These are phyloP conservation scores for Capillidium rhysosporum DNA, from an alignment of 371 early-diverging fungal species.

Conservation along the genomic window DNA sequence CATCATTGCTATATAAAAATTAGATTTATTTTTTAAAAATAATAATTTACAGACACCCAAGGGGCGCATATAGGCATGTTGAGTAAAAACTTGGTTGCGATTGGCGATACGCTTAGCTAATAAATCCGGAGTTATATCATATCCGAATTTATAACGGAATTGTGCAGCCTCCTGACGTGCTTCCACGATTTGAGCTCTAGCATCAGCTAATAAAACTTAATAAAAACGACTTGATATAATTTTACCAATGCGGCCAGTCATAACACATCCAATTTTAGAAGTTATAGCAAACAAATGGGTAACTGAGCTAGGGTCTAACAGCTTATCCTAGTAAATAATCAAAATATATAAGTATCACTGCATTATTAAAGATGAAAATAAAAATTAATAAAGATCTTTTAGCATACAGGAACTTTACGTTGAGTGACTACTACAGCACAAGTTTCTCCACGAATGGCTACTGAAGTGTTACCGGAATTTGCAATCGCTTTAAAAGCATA, in stretches of 20 bases:
- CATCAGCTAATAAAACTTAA: constrained; percentile 53
- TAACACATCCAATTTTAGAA: constrained; percentile 90
- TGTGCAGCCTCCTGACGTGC: constrained; percentile 94
- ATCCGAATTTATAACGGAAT: constrained; percentile 94
- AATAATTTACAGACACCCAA: constrained; percentile 75
- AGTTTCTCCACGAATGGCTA: constrained; percentile 88
- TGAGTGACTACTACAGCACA: constrained; percentile 85
- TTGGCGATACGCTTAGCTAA: constrained; percentile 94
- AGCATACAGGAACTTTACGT: constrained; percentile 84
- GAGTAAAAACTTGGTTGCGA: constrained; percentile 96
- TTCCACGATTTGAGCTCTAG: constrained; percentile 75
- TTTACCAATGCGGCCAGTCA: constrained; percentile 83
- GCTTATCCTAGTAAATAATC: constrained; percentile 52
- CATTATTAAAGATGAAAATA: not conserved
- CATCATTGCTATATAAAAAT: constrained; percentile 63
- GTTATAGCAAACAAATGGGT: constrained; percentile 85
- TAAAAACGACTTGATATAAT: not conserved
- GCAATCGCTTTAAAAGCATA: constrained; percentile 98
- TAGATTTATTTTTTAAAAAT: not conserved
- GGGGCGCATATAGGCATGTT: constrained; percentile 97
- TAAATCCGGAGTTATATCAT: constrained; percentile 91
- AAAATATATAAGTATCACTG: not conserved
- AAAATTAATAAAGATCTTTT: not conserved
- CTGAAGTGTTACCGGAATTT: constrained; percentile 82
- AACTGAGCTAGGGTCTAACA: constrained; percentile 85